phyloP scores from a whole-genome alignment of 192 early-diverging fungal species.

The Umbelopsis vinacea region DNA sequence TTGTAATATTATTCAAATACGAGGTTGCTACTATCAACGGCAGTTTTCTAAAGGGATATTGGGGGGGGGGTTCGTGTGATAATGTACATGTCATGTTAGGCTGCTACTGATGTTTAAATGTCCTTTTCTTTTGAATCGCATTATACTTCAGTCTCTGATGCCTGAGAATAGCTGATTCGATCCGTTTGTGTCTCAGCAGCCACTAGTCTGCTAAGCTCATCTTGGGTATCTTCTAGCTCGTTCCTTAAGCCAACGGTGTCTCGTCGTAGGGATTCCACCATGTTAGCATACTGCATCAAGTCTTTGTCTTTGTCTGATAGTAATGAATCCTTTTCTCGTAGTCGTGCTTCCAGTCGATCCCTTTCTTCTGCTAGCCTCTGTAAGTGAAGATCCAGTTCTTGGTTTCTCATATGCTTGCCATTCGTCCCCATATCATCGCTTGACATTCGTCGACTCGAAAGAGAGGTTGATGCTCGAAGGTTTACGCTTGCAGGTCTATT shows the following conservation, averaged over 20 bases:
- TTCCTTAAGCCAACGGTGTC: conserved; percentile 1
- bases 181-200: not conserved
- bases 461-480: not conserved
- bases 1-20: not conserved
- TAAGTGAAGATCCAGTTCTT: not conserved
- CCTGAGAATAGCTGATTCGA: not conserved
- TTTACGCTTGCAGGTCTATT: not conserved
- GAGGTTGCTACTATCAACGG: not conserved
- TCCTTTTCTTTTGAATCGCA: not conserved
- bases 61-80: not conserved
- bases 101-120: not conserved
- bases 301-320: conserved; percentile 15
- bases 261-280: conserved; percentile 8
- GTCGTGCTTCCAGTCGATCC: not conserved
- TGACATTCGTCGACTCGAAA: not conserved
- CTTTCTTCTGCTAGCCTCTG: not conserved
- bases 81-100: conserved; percentile 1
- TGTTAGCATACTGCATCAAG: conserved; percentile 3
- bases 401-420: not conserved
- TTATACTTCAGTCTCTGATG: not conserved
- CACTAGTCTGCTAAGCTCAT: not conserved
- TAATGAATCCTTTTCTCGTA: not conserved
- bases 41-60: not conserved
- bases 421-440: not conserved
- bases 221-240: conserved; percentile 15